Evolutionary conservation across 2,329 filamentous ascomycete genomes (phyloP), one percentile per base, ranked within the genome.

Genomic region (Xylaria sp.): DNA sequence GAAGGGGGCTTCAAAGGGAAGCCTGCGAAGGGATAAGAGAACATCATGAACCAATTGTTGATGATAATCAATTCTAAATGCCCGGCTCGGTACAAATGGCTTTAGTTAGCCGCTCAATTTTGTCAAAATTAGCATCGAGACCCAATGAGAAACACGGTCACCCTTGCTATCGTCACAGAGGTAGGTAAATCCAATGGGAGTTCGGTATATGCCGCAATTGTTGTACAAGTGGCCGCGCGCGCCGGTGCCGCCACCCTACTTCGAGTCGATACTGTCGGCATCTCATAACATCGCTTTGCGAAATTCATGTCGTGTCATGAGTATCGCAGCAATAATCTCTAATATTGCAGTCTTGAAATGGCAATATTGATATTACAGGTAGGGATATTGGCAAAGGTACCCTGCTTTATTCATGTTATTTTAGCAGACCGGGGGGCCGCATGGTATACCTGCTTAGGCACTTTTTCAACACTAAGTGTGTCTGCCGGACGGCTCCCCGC

Each of bases 401-500:
- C 34, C 34, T 54, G 18, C 28, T 34, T 20, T n/a, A 12, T 58
- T 31, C 56, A 46, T 46, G 56, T 58, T 20, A 58, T 58, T 58
- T 58, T 58, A 58, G 18, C 10, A 15, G 20, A 25, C 39, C 46
- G 56, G 39, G 39, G 39, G 7, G 7, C 23, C 23, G 34, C 34
- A 37, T 37, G 34, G 34, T 37, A 37, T 37, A 37, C 34, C 34
- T 37, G 34, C 34, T 37, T 37, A 10, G 34, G 31, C 46, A 46
- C 6, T 54, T 15, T 3, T 34, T 8, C 18, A 28, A 12, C n/a
- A 31, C 15, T 46, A 46, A 15, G 18, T 46, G 15, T 41, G 56
- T 58, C 39, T 58, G 56, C 56, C 56, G 39, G 39, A 46, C 56
- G 56, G 13, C 23, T 58, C 56, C 56, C 56, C 56, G 56, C 56